Evolutionary conservation across 1,139 yeast genomes (phyloP).

Genomic region (Diutina mesorugosa): DNA sequence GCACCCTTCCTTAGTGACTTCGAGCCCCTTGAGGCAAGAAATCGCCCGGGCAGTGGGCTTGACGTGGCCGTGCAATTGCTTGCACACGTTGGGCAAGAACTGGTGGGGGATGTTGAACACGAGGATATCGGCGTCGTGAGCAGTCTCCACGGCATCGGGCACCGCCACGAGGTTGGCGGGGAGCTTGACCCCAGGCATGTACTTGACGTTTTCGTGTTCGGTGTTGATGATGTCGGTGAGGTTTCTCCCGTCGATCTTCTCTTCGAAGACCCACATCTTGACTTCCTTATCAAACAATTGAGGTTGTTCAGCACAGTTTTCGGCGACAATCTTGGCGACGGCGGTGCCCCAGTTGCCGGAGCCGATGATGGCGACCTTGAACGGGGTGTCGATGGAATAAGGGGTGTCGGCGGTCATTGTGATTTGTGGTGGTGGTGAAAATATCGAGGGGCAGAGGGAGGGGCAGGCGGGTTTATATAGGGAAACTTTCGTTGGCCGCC

Average conservation of each 20-base stretch:
- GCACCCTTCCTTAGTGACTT: conserved; percentile 31
- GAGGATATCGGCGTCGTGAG: conserved; percentile 29
- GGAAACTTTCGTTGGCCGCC: background rate
- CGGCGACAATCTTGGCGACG: conserved; percentile 33
- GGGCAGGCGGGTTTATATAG: background rate
- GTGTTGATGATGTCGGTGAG: conserved; percentile 32
- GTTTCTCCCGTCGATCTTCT: conserved; percentile 27
- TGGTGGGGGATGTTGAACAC: conserved; percentile 39
- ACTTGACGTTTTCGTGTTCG: conserved; percentile 32
- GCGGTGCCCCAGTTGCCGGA: conserved; percentile 42
- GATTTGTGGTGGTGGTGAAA: background rate
- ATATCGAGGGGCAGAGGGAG: background rate
- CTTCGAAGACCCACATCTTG: conserved; percentile 38
- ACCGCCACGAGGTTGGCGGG: conserved; percentile 30
- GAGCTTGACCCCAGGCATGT: conserved; percentile 30
- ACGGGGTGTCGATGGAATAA: conserved; percentile 16
- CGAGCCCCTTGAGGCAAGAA: conserved; percentile 36
- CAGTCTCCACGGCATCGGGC: conserved; percentile 26
- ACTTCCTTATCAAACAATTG: conserved; percentile 25
- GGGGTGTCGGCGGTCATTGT: background rate
- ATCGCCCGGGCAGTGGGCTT: conserved; percentile 29
- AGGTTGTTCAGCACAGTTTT: conserved; percentile 28
- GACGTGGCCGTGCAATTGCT: conserved; percentile 25
- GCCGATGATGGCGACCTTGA: conserved; percentile 30
- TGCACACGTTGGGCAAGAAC: conserved; percentile 27